Evolutionary conservation across 106 monocot species (phyloP).

Genomic region (Allium cepa): DNA sequence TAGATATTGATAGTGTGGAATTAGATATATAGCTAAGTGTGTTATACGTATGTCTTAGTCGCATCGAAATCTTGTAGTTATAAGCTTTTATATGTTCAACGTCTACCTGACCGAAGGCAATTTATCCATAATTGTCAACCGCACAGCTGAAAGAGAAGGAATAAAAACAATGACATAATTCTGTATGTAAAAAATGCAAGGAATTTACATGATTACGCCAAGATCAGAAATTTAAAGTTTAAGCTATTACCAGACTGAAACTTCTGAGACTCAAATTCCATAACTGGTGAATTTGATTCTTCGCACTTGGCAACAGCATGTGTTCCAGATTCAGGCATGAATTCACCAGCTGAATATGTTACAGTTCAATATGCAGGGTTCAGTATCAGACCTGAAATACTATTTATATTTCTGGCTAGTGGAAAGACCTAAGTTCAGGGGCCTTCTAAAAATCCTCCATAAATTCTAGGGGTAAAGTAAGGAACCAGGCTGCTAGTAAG

Average conservation of each 20-base stretch:
- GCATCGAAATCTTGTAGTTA: background rate
- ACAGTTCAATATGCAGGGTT: background rate
- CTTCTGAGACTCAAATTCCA: conserved; percentile 18
- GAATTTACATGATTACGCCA: no score
- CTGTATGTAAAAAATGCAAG: no score
- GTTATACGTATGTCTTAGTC: background rate
- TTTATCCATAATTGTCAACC: conserved; percentile 38
- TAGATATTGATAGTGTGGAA: background rate
- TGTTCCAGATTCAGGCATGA: conserved; percentile 42
- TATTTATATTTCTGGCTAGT: no score
- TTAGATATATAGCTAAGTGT: no score
- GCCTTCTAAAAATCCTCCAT: no score
- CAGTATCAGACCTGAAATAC: background rate
- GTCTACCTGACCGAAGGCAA: conserved; percentile 51
- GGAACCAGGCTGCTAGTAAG: no score
- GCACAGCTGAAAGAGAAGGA: conserved; percentile 18
- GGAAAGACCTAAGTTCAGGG: no score
- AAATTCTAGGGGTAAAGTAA: no score
- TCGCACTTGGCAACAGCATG: conserved; percentile 32
- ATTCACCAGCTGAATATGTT: conserved; percentile 34
- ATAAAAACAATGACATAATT: background rate
- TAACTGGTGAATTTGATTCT: conserved; percentile 4
- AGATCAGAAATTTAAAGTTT: no score
- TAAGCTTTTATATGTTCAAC: background rate
- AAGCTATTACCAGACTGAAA: conserved; percentile 34